Percentiles rank a stretch among this genome's conserved stretches.
phyloP scores from a whole-genome alignment of 768 basidiomycete genomes.

The Trametes sanguinea region DNA sequence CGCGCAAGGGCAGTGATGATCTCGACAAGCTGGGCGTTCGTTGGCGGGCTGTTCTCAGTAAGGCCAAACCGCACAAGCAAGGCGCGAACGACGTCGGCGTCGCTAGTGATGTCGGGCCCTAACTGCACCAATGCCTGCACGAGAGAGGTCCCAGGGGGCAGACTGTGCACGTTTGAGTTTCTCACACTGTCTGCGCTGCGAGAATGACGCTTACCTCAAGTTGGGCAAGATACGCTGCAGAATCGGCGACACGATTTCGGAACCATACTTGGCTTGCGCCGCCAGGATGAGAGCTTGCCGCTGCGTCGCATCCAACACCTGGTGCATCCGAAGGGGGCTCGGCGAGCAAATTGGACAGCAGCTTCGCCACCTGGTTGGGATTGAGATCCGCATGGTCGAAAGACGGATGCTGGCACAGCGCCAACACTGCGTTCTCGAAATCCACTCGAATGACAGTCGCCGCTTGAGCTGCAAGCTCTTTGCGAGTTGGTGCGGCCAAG shows the following conservation, averaged over 20 bases:
- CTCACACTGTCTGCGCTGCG: background rate
- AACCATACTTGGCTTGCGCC: conserved; percentile 78
- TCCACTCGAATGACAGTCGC: conserved; percentile 68
- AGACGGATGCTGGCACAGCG: conserved; percentile 76
- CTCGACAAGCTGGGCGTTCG: conserved; percentile 70
- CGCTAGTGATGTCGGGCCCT: conserved; percentile 77
- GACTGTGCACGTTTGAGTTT: conserved; percentile 41
- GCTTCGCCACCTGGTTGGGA: conserved; percentile 71
- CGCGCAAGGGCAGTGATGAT: conserved; percentile 68
- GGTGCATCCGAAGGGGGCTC: conserved; percentile 70
- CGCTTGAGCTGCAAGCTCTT: conserved; percentile 62
- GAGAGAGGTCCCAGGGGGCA: conserved; percentile 65
- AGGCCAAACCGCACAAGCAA: conserved; percentile 76
- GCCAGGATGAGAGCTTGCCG: conserved; percentile 75
- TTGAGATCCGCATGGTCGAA: conserved; percentile 82
- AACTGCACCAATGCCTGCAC: conserved; percentile 77
- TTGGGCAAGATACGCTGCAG: conserved; percentile 73
- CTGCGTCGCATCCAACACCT: conserved; percentile 67
- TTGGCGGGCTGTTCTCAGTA: conserved; percentile 68
- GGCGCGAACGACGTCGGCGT: conserved; percentile 68
- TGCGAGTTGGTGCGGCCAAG: conserved; percentile 60
- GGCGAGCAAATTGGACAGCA: conserved; percentile 79
- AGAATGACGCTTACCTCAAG: conserved; percentile 53
- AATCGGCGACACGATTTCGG: conserved; percentile 72
- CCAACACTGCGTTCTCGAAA: conserved; percentile 76